Conservation (phyloP, 2,329 filamentous ascomycete genomes). For the Diaporthe ampelina region DNA sequence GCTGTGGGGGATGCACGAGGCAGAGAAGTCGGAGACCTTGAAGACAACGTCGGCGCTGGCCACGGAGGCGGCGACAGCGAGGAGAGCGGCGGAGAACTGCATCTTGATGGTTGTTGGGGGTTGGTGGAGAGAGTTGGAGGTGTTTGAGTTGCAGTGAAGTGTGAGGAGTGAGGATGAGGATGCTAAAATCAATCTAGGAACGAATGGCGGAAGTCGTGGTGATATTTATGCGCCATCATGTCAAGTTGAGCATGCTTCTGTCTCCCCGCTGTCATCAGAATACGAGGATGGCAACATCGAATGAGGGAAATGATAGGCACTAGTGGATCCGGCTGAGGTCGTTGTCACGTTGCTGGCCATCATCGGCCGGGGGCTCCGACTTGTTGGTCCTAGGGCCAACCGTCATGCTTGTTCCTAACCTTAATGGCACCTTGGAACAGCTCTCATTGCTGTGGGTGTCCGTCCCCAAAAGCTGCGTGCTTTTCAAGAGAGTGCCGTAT, state of each 20-base stretch:
- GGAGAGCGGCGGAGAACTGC: slow-evolving; percentile 39
- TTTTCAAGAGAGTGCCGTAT: rapidly evolving
- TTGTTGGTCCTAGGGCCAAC: not conserved
- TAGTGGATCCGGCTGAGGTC: slow-evolving; percentile 14
- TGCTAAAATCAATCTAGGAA: not conserved
- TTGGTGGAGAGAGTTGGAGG: slow-evolving; percentile 8
- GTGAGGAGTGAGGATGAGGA: slow-evolving; percentile 13
- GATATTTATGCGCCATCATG: slow-evolving; percentile 20
- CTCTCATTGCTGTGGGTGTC: too few relatives aligned
- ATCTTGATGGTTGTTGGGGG: slow-evolving; percentile 38
- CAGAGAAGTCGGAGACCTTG: slow-evolving; percentile 32
- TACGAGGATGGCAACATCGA: slow-evolving; percentile 20
- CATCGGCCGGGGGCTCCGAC: slow-evolving; percentile 18
- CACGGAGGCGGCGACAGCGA: slow-evolving; percentile 39
- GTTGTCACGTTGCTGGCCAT: slow-evolving; percentile 20
- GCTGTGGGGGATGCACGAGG: slow-evolving; percentile 37
- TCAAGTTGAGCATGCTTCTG: not conserved
- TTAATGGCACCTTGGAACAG: slow-evolving; percentile 5
- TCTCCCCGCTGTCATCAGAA: not conserved
- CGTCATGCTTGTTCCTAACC: slow-evolving; percentile 23
- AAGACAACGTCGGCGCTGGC: slow-evolving; percentile 26
- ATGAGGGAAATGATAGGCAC: slow-evolving; percentile 1
- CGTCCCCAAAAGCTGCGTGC: not conserved
- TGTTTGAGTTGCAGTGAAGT: slow-evolving; percentile 13
- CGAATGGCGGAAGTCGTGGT: not conserved